phyloP scores from a whole-genome alignment of 805 yeast species.

The Kodamaea sagamina region DNA sequence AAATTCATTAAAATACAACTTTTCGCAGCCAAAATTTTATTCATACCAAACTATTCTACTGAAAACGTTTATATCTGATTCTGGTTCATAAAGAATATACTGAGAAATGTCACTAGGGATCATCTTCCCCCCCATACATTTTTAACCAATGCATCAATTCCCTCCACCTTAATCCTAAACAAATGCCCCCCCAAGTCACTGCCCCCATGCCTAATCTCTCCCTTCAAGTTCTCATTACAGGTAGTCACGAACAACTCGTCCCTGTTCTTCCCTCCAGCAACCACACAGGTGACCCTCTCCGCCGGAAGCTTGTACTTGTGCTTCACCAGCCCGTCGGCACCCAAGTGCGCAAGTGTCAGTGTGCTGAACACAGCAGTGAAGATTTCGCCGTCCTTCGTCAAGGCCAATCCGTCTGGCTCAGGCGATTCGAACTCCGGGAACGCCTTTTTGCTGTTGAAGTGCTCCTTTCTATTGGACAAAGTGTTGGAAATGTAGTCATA shows the following conservation, averaged over 20 bases:
- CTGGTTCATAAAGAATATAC: too few species aligned
- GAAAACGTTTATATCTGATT: too few species aligned
- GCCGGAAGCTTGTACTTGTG: slow-evolving; percentile 58
- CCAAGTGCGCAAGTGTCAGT: slow-evolving; percentile 54
- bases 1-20: too few species aligned
- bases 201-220: slow-evolving; percentile 50
- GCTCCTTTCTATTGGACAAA: slow-evolving; percentile 30
- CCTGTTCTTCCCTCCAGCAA: slow-evolving; percentile 57
- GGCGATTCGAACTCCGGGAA: slow-evolving; percentile 29
- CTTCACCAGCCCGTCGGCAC: slow-evolving; percentile 50
- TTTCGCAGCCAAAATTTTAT: too few species aligned
- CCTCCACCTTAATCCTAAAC: slow-evolving; percentile 45
- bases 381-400: slow-evolving; percentile 55
- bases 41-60: too few species aligned
- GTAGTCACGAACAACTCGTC: slow-evolving; percentile 68
- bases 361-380: slow-evolving; percentile 72
- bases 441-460: slow-evolving; percentile 20
- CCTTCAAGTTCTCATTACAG: slow-evolving; percentile 29
- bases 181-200: slow-evolving; percentile 63
- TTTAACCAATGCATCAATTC: slow-evolving; percentile 31
- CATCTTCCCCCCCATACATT: slow-evolving; percentile 33
- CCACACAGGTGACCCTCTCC: slow-evolving; percentile 63
- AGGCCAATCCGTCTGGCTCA: slow-evolving; percentile 81
- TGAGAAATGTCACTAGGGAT: too few species aligned
- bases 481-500: slow-evolving; percentile 32